Conservation (phyloP, 1,139 yeast species). For the Debaryomyces robertsiae region DNA sequence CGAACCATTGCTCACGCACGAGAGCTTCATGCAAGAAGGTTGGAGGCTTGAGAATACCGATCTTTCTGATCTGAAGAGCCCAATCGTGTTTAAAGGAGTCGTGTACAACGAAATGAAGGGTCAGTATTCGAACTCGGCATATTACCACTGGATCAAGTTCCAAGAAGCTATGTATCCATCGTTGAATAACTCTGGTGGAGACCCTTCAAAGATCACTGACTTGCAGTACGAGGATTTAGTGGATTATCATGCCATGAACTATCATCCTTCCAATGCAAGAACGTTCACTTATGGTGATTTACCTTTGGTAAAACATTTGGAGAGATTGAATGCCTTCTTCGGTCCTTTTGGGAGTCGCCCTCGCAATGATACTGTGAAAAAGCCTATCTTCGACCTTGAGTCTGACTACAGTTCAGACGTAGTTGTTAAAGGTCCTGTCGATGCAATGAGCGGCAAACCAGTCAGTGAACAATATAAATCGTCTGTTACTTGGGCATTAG, state of each 20-base stretch:
- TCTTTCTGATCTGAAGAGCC: slow-evolving; percentile 56
- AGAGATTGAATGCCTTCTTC: slow-evolving; percentile 56
- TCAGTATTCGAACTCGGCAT: slow-evolving; percentile 86
- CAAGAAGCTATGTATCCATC: slow-evolving; percentile 86
- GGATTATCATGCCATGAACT: slow-evolving; percentile 70
- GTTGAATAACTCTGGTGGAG: slow-evolving; percentile 91
- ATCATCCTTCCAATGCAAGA: slow-evolving; percentile 88
- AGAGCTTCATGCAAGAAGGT: slow-evolving; percentile 94
- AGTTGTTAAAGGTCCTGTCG: slow-evolving; percentile 71
- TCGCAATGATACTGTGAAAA: slow-evolving; percentile 26
- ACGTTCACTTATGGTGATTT: slow-evolving; percentile 88
- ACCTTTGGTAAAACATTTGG: slow-evolving; percentile 63
- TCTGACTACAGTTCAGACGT: slow-evolving; percentile 24
- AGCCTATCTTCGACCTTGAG: slow-evolving; percentile 27
- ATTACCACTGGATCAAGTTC: slow-evolving; percentile 80
- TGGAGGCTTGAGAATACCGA: slow-evolving; percentile 89
- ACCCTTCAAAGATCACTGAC: slow-evolving; percentile 77
- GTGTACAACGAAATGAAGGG: slow-evolving; percentile 99
- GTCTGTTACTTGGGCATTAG: slow-evolving; percentile 87
- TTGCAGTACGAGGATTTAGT: slow-evolving; percentile 73
- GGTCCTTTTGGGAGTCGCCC: slow-evolving; percentile 54
- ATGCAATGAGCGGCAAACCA: slow-evolving; percentile 68
- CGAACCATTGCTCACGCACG: slow-evolving; percentile 73
- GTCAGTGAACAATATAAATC: slow-evolving; percentile 70
- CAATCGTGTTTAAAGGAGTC: slow-evolving; percentile 85